These are phyloP conservation scores for Russula virescens DNA, from an alignment of 768 basidiomycete genomes.

Conservation along the genomic window DNA sequence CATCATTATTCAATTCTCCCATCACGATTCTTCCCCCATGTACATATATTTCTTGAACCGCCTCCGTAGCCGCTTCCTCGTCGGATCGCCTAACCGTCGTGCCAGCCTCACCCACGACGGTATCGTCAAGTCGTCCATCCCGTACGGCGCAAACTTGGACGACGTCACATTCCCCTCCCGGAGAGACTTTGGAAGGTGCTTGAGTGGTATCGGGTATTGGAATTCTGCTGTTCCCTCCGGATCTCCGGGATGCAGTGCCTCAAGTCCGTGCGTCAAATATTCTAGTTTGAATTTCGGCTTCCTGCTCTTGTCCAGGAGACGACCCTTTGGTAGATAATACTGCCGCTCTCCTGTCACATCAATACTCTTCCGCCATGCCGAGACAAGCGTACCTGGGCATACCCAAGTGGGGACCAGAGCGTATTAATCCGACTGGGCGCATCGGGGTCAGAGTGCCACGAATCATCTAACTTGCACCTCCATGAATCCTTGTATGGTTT, in stretches of 20 bases:
- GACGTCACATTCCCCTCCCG: slow-evolving; percentile 38
- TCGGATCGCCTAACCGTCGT: slow-evolving; percentile 49
- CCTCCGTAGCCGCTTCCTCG: slow-evolving; percentile 50
- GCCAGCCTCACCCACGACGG: slow-evolving; percentile 65
- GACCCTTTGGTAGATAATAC: slow-evolving; percentile 57
- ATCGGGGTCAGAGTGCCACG: slow-evolving; percentile 55
- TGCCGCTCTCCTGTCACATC: slow-evolving; percentile 27
- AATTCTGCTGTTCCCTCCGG: slow-evolving; percentile 27
- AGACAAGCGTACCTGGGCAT: slow-evolving; percentile 63
- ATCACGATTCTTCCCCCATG: slow-evolving; percentile 34
- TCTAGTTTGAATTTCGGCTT: slow-evolving; percentile 68
- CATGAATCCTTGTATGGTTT: slow-evolving; percentile 52
- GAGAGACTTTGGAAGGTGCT: slow-evolving; percentile 48
- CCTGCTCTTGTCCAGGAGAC: slow-evolving; percentile 42
- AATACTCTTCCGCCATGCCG: slow-evolving; percentile 11
- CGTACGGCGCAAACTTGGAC: slow-evolving; percentile 61
- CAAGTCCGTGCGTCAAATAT: slow-evolving; percentile 60
- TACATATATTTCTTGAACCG: slow-evolving; percentile 74
- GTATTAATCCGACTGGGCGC: slow-evolving; percentile 69
- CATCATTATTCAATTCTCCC: slow-evolving; percentile 9
- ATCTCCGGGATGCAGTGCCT: slow-evolving; percentile 37
- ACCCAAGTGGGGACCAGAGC: slow-evolving; percentile 72
- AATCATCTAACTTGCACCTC: slow-evolving; percentile 54
- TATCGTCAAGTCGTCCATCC: slow-evolving; percentile 73
- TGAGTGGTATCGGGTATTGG: slow-evolving; percentile 50